Evolutionary conservation across 306 rosid genomes (phyloP).

Genomic region (Medicago ruthenica): DNA sequence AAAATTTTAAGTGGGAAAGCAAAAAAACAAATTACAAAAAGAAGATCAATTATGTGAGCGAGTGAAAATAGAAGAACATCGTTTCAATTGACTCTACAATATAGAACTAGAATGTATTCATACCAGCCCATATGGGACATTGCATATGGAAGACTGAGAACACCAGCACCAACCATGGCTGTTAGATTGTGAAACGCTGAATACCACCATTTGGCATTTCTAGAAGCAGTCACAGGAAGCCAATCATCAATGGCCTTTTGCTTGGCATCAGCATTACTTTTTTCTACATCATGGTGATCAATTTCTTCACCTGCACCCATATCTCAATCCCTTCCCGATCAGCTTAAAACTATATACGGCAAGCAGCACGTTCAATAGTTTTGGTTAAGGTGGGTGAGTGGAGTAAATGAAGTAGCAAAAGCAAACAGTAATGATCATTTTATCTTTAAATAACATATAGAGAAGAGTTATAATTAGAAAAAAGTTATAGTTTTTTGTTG

Average conservation of each 20-base stretch:
- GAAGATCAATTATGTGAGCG: no score
- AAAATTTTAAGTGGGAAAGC: no score
- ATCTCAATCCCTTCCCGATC: not conserved
- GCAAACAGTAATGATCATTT: not conserved
- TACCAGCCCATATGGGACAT: constrained; percentile 83
- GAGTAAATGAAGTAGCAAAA: not conserved
- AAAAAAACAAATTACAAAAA: no score
- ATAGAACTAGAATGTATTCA: not conserved
- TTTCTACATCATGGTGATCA: not conserved
- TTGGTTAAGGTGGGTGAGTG: not conserved
- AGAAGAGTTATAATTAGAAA: constrained; percentile 1
- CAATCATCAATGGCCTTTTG: constrained; percentile 65
- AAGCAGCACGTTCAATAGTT: not conserved
- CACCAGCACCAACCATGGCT: constrained; percentile 97
- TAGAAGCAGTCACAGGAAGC: constrained; percentile 81
- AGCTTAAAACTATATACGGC: not conserved
- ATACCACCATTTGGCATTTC: constrained; percentile 90
- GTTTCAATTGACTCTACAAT: no score
- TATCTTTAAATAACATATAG: not conserved
- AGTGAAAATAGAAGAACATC: no score
- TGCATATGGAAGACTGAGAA: constrained; percentile 88
- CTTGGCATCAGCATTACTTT: not conserved
- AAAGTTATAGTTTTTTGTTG: not conserved
- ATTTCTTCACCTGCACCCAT: not conserved
- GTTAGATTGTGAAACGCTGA: constrained; percentile 90